Percentiles rank a stretch among this genome's conserved stretches.
Conservation (phyloP, 805 yeast genomes). For the Priceomyces carsonii region DNA sequence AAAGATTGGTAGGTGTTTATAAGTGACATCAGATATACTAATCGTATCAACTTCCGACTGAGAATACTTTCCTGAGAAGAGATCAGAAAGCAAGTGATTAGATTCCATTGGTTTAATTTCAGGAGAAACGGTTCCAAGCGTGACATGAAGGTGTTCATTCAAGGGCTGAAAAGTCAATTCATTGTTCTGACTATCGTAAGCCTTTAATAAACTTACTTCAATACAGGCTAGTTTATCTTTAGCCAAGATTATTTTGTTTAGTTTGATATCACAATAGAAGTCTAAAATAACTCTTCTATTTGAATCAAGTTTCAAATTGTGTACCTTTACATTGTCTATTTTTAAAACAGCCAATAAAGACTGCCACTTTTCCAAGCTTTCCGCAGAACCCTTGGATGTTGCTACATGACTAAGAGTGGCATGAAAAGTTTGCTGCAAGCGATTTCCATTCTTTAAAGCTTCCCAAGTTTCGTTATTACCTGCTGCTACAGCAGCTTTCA, state of each 20-base stretch:
- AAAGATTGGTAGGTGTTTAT: too few relatives aligned
- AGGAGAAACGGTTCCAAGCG: conserved; percentile 59
- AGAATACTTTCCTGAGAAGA: too few relatives aligned
- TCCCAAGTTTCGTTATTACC: conserved; percentile 18
- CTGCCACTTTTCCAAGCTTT: conserved; percentile 21
- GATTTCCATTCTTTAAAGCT: conserved; percentile 22
- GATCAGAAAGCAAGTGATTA: too few relatives aligned
- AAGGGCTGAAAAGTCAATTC: conserved; percentile 10
- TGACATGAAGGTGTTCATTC: conserved; percentile 55
- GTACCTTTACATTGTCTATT: conserved; percentile 10
- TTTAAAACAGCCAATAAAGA: not conserved
- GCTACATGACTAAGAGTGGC: conserved; percentile 61
- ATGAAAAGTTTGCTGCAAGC: conserved; percentile 61
- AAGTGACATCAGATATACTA: too few relatives aligned
- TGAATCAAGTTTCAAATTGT: conserved; percentile 7
- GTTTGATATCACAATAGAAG: conserved; percentile 36
- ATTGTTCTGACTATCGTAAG: not conserved
- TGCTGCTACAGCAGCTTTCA: conserved; percentile 6
- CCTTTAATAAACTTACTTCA: conserved; percentile 37
- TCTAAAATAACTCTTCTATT: conserved; percentile 19
- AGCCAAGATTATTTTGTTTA: conserved; percentile 52
- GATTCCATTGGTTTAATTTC: conserved; percentile 54
- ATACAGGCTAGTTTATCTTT: conserved; percentile 52
- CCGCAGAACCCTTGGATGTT: conserved; percentile 8
- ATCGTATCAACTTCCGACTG: too few relatives aligned